Evolutionary conservation across 176 grass and related monocot species (phyloP), one percentile per base, ranked within the genome.

Genomic region (Triticum turgidum): DNA sequence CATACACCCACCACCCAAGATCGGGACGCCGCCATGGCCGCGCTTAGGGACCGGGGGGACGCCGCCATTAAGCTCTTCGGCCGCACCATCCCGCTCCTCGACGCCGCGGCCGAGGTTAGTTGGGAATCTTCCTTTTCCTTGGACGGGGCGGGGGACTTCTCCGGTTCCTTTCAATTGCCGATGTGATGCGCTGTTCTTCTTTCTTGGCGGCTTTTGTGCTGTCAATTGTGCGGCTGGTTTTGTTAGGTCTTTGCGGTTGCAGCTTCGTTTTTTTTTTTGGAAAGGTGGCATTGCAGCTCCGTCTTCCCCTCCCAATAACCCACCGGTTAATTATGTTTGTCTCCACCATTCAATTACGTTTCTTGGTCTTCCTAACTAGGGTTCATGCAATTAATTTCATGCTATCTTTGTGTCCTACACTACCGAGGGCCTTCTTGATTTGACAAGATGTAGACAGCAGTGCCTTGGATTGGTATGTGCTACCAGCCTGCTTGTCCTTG

Each of bases 41-140:
- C 82, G 77, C 80, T 59, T 9, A 71, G 80, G 27, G 64, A 41
- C 64, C 71, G 27, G 24, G 37, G 69, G 42, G 80, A 97, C 85
- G 77, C 85, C 74, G 85, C 92, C 76, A 92, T 97, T 24, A 90
- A 88, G 85, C 89, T 97, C 72, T 91, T 93, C 82, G 89, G 91
- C 73, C 69, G 64, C 63, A 88, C 87, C 63, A 90, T 91, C 88
- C 82, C 92, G 17, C 70, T 88, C 11, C 45, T 39, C 64, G 82
- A 88, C 56, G 9, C 72, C 38, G 24, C 51, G 33, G 41, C 21
- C 73, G 41, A 70, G 37, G 34, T 80, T 58, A 68, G 89, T 87
- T 47, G 45, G 2, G 45, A 47, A 47, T 13, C 45, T 47, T 52
- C 14, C 64, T 77, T 33, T 52, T 52, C 14, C 64, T 77, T 33